A percentile compares a stretch with the other conserved stretches of the same genome.
These are phyloP conservation scores for Camillea tinctor DNA, from an alignment of 2,329 filamentous ascomycete species.

Conservation along the genomic window DNA sequence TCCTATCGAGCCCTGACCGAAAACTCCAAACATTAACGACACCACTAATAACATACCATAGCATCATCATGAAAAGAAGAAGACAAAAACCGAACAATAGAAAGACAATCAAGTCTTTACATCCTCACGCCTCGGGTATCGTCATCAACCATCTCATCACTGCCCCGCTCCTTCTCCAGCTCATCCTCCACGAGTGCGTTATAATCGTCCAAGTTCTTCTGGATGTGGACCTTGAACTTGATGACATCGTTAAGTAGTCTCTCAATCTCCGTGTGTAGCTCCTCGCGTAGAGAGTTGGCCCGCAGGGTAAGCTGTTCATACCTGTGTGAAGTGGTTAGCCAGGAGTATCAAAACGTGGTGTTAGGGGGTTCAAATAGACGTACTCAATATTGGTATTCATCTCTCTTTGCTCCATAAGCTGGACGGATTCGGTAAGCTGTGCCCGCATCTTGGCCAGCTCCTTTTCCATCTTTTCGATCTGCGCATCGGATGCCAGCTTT, in stretches of 20 bases:
- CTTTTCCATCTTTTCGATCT: conserved; percentile 99
- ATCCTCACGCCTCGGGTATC: conserved; percentile 53
- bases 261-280: conserved; percentile 96
- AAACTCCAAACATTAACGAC: background rate
- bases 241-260: conserved; percentile 95
- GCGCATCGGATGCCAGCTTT: conserved; percentile 83
- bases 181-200: conserved; percentile 92
- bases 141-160: conserved; percentile 53
- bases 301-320: conserved; percentile 90
- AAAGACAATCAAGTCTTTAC: conserved; percentile 22
- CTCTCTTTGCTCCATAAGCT: conserved; percentile 89
- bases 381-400: conserved; percentile 97
- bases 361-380: conserved; percentile 34
- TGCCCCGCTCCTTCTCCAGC: conserved; percentile 80
- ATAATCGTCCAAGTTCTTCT: conserved; percentile 89
- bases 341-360: background rate
- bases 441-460: conserved; percentile 91
- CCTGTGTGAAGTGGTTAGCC: conserved; percentile 40
- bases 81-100: background rate
- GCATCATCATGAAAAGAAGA: conserved; percentile 1
- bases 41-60: background rate
- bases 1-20: background rate
- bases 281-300: conserved; percentile 83
- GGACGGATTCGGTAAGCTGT: conserved; percentile 79
- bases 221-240: conserved; percentile 97